Percentiles rank a stretch among this genome's conserved stretches.
phyloP scores from a whole-genome alignment of 768 basidiomycete species.

The Cystofilobasidium capitatum region DNA sequence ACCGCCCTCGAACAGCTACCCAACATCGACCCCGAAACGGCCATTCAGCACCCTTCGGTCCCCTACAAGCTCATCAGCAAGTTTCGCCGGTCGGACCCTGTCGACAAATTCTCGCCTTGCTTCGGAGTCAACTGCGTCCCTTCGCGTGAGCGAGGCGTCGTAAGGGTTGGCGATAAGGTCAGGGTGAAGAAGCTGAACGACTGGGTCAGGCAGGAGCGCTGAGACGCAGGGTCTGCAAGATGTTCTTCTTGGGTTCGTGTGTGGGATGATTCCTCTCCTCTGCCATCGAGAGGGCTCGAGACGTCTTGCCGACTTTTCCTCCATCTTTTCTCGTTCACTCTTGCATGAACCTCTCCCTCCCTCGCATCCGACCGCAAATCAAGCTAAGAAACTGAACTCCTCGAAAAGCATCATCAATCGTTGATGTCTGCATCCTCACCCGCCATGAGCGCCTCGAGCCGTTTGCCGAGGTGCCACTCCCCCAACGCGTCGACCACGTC shows the following conservation, averaged over 20 bases:
- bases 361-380: no score
- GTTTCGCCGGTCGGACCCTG: slow-evolving; percentile 19
- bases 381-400: no score
- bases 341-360: no score
- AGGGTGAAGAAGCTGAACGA: slow-evolving; percentile 2
- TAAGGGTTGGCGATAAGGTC: slow-evolving; percentile 19
- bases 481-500: slow-evolving; percentile 37
- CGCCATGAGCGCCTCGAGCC: slow-evolving; percentile 39
- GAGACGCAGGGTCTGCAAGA: neutral
- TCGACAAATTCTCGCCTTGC: slow-evolving; percentile 13
- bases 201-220: slow-evolving; percentile 12
- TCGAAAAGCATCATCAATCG: no score
- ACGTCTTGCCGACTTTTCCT: no score
- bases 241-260: neutral
- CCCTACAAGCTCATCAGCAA: slow-evolving; percentile 21
- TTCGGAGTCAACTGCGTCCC: slow-evolving; percentile 18
- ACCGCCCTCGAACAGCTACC: slow-evolving; percentile 4
- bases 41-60: slow-evolving; percentile 11
- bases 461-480: slow-evolving; percentile 34
- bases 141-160: neutral
- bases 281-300: no score
- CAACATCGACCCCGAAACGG: slow-evolving; percentile 19
- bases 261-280: no score
- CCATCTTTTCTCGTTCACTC: no score
- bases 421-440: slow-evolving; percentile 36